phyloP scores from a whole-genome alignment of 1,284 basidiomycete species.

The Boletus sp. region DNA sequence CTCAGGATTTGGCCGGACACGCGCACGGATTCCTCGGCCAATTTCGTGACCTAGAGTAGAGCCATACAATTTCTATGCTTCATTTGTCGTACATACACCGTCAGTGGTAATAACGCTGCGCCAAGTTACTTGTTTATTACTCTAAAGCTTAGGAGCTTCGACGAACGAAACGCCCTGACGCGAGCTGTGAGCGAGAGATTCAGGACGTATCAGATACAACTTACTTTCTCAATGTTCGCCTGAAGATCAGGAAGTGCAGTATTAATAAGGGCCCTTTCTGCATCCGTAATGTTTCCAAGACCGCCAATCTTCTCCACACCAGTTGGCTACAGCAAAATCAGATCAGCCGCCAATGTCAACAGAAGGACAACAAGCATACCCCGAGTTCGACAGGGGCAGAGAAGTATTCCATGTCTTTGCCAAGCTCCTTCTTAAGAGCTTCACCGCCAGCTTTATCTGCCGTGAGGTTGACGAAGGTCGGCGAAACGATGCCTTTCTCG shows the following conservation, averaged over 20 bases:
- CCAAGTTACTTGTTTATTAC: background rate
- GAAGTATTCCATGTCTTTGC: conserved; percentile 75
- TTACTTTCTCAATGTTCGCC: conserved; percentile 74
- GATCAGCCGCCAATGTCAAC: conserved; percentile 2
- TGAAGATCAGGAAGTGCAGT: conserved; percentile 79
- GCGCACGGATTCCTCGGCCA: no score
- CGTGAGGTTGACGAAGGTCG: conserved; percentile 80
- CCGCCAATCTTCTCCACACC: conserved; percentile 81
- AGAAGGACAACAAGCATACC: conserved; percentile 42
- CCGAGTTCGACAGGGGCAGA: conserved; percentile 82
- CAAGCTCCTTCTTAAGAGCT: conserved; percentile 60
- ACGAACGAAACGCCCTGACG: conserved; percentile 38
- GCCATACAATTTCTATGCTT: conserved; percentile 4
- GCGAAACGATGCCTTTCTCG: conserved; percentile 81
- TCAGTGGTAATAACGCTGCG: background rate
- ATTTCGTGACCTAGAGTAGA: no score
- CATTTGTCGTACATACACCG: conserved; percentile 9
- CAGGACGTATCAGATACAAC: conserved; percentile 7
- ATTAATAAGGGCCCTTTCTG: conserved; percentile 72
- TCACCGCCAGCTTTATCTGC: conserved; percentile 73
- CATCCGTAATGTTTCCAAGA: conserved; percentile 69
- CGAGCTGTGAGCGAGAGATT: background rate
- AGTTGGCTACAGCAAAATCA: conserved; percentile 45
- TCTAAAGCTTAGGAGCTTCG: conserved; percentile 36
- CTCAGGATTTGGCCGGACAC: no score